A percentile compares a stretch with the other conserved stretches of the same genome.
Evolutionary conservation across 345 rosid species (phyloP).

Genomic region (Theobroma cacao): DNA sequence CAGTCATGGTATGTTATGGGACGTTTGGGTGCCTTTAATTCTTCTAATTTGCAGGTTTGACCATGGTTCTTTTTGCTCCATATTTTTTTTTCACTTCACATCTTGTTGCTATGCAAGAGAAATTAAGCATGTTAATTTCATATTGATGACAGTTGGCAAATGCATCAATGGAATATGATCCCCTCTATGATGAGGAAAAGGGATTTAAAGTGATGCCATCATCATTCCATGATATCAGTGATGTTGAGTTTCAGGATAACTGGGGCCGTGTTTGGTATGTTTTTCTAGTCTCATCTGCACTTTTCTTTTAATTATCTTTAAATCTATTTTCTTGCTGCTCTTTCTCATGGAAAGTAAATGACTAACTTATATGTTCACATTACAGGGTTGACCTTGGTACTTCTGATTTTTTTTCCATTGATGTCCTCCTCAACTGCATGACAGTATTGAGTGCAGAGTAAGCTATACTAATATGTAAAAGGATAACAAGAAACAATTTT

Average conservation of each 20-base stretch:
- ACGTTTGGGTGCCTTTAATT: conserved; percentile 86
- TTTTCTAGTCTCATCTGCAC: background rate
- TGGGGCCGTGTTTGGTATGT: conserved; percentile 92
- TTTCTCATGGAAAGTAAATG: background rate
- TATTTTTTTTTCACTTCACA: background rate
- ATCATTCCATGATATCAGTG: conserved; percentile 87
- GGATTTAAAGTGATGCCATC: conserved; percentile 82
- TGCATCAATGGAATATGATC: conserved; percentile 73
- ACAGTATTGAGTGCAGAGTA: conserved; percentile 91
- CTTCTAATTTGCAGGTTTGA: conserved; percentile 87
- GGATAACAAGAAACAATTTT: background rate
- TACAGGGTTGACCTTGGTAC: conserved; percentile 96
- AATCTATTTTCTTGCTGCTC: background rate
- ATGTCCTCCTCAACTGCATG: conserved; percentile 82
- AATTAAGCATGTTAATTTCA: background rate
- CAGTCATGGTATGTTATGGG: conserved; percentile 99
- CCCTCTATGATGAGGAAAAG: conserved; percentile 77
- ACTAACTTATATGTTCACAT: conserved; percentile 10
- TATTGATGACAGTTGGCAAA: conserved; percentile 61
- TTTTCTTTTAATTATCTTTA: background rate
- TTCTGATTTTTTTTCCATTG: conserved; percentile 71
- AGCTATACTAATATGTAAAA: background rate
- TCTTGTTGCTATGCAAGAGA: background rate
- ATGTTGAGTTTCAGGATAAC: conserved; percentile 92
- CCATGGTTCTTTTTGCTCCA: background rate